phyloP scores from a whole-genome alignment of 2,329 filamentous ascomycete genomes.

The Geosmithia putterillii region DNA sequence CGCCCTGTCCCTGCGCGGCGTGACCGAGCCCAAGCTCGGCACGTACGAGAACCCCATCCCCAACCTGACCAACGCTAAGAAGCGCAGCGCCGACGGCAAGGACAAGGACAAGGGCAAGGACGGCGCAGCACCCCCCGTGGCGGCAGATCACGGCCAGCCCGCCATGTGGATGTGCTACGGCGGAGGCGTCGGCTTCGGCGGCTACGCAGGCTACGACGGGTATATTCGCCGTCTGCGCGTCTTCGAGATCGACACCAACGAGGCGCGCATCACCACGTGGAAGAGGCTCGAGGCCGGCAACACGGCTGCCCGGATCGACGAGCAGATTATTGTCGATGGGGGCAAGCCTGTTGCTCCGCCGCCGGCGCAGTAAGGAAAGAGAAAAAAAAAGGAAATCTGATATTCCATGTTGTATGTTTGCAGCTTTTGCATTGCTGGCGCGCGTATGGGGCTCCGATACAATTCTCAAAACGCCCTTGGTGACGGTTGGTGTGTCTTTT shows the following conservation, averaged over 20 bases:
- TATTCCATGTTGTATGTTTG: too few species aligned
- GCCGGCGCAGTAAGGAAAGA: slow-evolving; percentile 1
- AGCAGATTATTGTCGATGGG: slow-evolving; percentile 54
- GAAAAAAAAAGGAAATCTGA: not conserved
- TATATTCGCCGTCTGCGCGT: slow-evolving; percentile 76
- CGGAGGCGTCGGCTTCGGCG: slow-evolving; percentile 83
- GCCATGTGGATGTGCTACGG: slow-evolving; percentile 97
- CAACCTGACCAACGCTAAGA: not conserved
- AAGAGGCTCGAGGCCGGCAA: slow-evolving; percentile 70
- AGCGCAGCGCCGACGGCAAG: not conserved
- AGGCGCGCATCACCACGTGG: slow-evolving; percentile 80
- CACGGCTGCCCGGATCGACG: slow-evolving; percentile 39
- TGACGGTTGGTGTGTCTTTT: too few species aligned
- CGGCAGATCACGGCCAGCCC: slow-evolving; percentile 39
- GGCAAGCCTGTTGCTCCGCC: slow-evolving; percentile 31
- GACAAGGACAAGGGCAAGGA: not conserved
- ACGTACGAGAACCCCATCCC: not conserved
- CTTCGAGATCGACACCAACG: slow-evolving; percentile 89
- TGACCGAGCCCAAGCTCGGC: slow-evolving; percentile 10
- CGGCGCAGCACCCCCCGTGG: not conserved
- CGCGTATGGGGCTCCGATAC: too few species aligned
- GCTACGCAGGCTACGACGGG: slow-evolving; percentile 82
- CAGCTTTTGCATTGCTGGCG: too few species aligned
- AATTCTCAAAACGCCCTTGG: too few species aligned
- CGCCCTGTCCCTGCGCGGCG: slow-evolving; percentile 44